Base-by-base conservation (phyloP, 192 early-diverging fungal genomes). In the Coemansia sp. region DNA sequence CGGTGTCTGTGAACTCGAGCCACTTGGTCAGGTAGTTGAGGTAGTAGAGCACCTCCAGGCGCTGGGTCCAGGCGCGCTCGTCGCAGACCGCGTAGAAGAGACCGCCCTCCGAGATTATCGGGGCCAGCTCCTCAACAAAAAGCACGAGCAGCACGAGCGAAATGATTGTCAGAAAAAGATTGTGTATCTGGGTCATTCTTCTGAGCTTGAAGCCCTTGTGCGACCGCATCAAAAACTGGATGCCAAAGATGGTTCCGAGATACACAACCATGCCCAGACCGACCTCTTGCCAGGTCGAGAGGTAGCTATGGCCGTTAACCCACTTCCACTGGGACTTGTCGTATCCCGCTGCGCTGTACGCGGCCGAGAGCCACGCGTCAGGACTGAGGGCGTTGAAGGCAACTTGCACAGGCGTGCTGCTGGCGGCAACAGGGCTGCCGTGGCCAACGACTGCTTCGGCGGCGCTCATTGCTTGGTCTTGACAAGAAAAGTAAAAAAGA, bases 21-120 rank as follows among this genome's bases (percentile, higher is more conserved):
- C 90, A 93, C 81, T 95, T 95, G 72, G 91, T 88, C 47, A 93
- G 84, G 76, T 94, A 95, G 83, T 95, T 95, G 62, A 95, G 82
- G 71, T 91, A 94, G 84, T 94, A 95, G 14, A 90, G 78, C 49
- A 91, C 74, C 68, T 94, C 90, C 30, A 95, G 77, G 47, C 82
- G 81, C 67, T 91, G 88, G 50, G 87, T 91, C 87, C 88, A 92
- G 42, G 84, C 88, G 55, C 82, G 64, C 36, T 78, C 61, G 57
- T 83, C 48, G 75, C 92, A 93, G 39, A 93, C 76, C 25, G 88
- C 81, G 50, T 85, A 84, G 67, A 90, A 87, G 19, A 92, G 45
- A 25, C 92, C 92, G 42, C 93, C 69, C 28, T 82, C 64, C 42
- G 73, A 80, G 28, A 91, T 50, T 34, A 89, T 91, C 34, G 92